Evolutionary conservation across 371 early-diverging fungal species (phyloP).

Genomic region (Paraphysoderma sedebokerense): DNA sequence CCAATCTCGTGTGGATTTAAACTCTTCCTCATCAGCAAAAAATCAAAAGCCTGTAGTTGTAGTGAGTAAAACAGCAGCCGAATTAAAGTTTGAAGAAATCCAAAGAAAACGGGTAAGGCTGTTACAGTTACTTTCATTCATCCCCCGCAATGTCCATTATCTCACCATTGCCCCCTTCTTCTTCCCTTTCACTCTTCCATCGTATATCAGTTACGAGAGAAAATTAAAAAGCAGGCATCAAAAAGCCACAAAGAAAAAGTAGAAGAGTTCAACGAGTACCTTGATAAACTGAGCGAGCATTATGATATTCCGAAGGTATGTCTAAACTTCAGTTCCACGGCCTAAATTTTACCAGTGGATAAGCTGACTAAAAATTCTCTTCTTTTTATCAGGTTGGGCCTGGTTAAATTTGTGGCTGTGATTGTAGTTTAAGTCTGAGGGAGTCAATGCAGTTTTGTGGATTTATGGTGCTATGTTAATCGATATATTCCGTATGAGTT

Average conservation of each 20-base stretch:
- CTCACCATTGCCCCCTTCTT: not conserved
- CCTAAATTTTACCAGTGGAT: too few relatives aligned
- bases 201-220: conserved; percentile 11
- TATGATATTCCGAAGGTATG: conserved; percentile 43
- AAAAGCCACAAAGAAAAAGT: conserved; percentile 42
- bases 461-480: too few relatives aligned
- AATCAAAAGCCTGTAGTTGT: not conserved
- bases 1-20: not conserved
- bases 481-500: too few relatives aligned
- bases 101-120: conserved; percentile 20
- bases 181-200: not conserved
- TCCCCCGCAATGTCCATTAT: not conserved
- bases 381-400: too few relatives aligned
- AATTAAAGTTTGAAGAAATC: conserved; percentile 24
- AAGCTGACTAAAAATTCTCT: too few relatives aligned
- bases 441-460: too few relatives aligned
- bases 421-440: too few relatives aligned
- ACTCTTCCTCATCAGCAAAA: not conserved
- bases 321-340: not conserved
- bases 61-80: conserved; percentile 21
- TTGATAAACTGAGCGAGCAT: conserved; percentile 33
- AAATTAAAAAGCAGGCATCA: conserved; percentile 14
- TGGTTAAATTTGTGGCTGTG: too few relatives aligned
- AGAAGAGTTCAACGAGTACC: conserved; percentile 34
- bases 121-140: not conserved